Evolutionary conservation across 805 yeast species (phyloP).

Genomic region (Candida awuae): DNA sequence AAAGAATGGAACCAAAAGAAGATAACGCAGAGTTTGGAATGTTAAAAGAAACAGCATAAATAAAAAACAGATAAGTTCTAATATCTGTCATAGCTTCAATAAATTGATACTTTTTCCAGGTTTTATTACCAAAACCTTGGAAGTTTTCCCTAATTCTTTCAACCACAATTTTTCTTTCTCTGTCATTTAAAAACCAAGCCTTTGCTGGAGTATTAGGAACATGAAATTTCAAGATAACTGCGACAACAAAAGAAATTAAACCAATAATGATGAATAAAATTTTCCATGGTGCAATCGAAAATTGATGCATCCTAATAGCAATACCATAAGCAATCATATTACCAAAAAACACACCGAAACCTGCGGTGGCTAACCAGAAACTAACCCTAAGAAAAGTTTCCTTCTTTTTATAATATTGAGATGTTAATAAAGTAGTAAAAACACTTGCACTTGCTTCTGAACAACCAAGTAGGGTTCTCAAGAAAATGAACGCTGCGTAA

Average conservation of each 20-base stretch:
- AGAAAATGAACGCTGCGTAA: conserved; percentile 35
- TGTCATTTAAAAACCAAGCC: conserved; percentile 36
- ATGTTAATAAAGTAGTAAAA: conserved; percentile 26
- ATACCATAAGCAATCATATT: conserved; percentile 47
- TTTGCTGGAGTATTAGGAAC: conserved; percentile 37
- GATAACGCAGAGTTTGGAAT: conserved; percentile 30
- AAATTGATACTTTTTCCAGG: conserved; percentile 34
- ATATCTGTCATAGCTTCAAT: conserved; percentile 36
- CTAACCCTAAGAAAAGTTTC: conserved; percentile 21
- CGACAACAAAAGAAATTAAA: conserved; percentile 3
- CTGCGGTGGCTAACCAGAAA: conserved; percentile 26
- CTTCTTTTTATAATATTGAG: conserved; percentile 20
- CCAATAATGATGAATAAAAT: conserved; percentile 31
- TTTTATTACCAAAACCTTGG: conserved; percentile 34
- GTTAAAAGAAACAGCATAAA: conserved; percentile 20
- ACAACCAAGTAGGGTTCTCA: conserved; percentile 42
- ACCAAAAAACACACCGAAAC: conserved; percentile 40
- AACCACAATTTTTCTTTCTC: conserved; percentile 28
- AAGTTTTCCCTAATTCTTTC: conserved; percentile 30
- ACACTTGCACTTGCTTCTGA: conserved; percentile 26
- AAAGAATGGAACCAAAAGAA: conserved; percentile 37
- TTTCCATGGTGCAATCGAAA: conserved; percentile 29
- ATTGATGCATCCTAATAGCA: background rate
- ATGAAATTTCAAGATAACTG: conserved; percentile 17
- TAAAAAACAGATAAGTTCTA: conserved; percentile 22